Evolutionary conservation across 352 stramenopile species (phyloP), one percentile per base, ranked within the genome.

Genomic region (Peronospora destructor): DNA sequence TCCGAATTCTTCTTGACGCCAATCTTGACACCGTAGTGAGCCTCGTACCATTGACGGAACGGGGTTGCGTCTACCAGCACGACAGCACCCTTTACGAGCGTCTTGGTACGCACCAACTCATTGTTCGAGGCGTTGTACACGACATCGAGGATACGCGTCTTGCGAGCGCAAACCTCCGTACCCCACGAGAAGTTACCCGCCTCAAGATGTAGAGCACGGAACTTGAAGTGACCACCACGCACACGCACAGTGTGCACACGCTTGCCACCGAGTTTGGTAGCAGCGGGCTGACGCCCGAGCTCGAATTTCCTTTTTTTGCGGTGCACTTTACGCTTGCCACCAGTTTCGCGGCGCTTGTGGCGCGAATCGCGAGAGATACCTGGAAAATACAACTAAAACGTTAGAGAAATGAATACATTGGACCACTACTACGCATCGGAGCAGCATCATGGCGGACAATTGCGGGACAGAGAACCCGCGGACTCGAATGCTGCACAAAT

Each of bases 101-200:
- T 99, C 90, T 99, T 99, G 66, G 97, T 99, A 77, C 97, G 94
- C 55, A 99, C 97, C 59, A 99, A 87, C 71, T 99, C 97, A 87
- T 99, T 99, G 94, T 99, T 99, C 63, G 96, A 98, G 43, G 96
- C 92, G 78, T 99, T 99, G 95, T 99, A 99, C 19, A 97, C 91
- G 19, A 99, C 97, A 74, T 99, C 96, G 30, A 99, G 82, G 51
- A 99, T 97, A 93, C 96, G 94, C 45, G 97, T 97, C 90, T 99
- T 99, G 67, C 95, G 89, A 37, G 97, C 96, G 61, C 85, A 91
- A 16, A 96, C 92, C 76, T 99, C 96, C 55, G 92, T 97, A 64
- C 96, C 96, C 97, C 97, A 99, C 61, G 93, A 98, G 73, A 99
- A 99, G 91, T 99, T 99, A 66, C 97, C 97, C 45, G 88, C 95